A percentile compares a stretch with the other conserved stretches of the same genome.
phyloP scores from a whole-genome alignment of 2,329 filamentous ascomycete species.

The Clarireedia paspali region DNA sequence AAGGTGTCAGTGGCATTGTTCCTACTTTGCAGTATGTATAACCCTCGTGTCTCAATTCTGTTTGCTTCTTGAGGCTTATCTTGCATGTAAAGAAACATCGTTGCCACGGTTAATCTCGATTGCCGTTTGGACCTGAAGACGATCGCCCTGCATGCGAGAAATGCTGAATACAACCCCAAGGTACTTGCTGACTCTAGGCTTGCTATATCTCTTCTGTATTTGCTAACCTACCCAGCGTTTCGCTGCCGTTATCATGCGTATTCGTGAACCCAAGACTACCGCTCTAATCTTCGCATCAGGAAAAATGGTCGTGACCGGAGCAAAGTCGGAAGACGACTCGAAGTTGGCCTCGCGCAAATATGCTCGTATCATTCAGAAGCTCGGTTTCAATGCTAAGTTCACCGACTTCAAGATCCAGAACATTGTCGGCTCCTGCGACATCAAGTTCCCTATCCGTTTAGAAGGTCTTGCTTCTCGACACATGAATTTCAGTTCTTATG shows the following conservation, averaged over 20 bases:
- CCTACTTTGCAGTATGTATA: conserved; percentile 95
- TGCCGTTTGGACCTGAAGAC: conserved; percentile 98
- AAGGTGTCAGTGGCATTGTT: conserved; percentile 81
- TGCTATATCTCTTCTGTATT: conserved; percentile 36
- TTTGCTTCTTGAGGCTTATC: conserved; percentile 43
- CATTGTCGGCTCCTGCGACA: conserved; percentile 96
- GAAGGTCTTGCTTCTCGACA: conserved; percentile 94
- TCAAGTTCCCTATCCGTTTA: conserved; percentile 97
- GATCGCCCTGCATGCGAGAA: conserved; percentile 94
- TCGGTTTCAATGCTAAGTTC: conserved; percentile 98
- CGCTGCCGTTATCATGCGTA: conserved; percentile 98
- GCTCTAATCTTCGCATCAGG: conserved; percentile 96
- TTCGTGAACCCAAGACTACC: conserved; percentile 97
- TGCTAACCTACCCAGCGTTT: conserved; percentile 65
- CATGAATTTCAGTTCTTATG: conserved; percentile 99
- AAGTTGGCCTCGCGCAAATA: conserved; percentile 97
- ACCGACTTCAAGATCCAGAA: conserved; percentile 99
- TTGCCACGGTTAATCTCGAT: conserved; percentile 96
- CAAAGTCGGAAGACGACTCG: conserved; percentile 95
- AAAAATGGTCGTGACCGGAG: conserved; percentile 99
- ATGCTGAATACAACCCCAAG: conserved; percentile 98
- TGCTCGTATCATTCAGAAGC: conserved; percentile 98
- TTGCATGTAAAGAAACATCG: conserved; percentile 75
- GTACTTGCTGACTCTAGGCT: conserved; percentile 48
- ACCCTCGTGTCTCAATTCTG: conserved; percentile 30